phyloP scores from a whole-genome alignment of 768 basidiomycete species.

The Phanerochaete carnosa region DNA sequence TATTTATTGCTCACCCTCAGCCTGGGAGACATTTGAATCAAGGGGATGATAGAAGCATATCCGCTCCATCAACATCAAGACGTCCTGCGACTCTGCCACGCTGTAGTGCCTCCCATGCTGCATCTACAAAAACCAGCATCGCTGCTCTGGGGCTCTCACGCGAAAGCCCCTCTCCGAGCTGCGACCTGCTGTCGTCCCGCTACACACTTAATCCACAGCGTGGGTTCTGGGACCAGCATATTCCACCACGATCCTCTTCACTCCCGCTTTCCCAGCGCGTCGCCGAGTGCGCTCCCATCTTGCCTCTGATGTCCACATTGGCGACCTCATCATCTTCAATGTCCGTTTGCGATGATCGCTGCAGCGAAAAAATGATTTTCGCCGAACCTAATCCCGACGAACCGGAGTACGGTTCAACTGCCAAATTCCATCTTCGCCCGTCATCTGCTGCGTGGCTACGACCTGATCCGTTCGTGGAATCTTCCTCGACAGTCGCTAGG shows the following conservation, averaged over 20 bases:
- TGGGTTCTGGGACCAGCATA: not conserved
- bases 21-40: not conserved
- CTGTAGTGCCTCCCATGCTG: not conserved
- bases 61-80: not conserved
- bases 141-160: slow-evolving; percentile 11
- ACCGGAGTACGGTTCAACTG: slow-evolving; percentile 4
- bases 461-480: not conserved
- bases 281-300: not conserved
- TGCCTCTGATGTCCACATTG: not conserved
- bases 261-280: not conserved
- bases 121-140: slow-evolving; percentile 15
- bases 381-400: slow-evolving; percentile 1
- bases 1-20: not conserved
- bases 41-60: not conserved
- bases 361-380: slow-evolving; percentile 1
- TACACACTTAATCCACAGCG: not conserved
- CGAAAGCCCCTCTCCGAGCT: slow-evolving; percentile 5
- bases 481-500: not conserved
- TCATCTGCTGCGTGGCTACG: not conserved
- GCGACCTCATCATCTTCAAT: not conserved
- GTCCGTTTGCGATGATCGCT: not conserved
- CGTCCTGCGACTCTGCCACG: not conserved
- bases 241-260: slow-evolving; percentile 4
- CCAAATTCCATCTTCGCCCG: not conserved
- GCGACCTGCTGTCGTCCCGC: not conserved